Percentiles rank a stretch among this genome's conserved stretches.
Evolutionary conservation across 805 yeast genomes (phyloP).

Genomic region (Nakazawaea siamensis): DNA sequence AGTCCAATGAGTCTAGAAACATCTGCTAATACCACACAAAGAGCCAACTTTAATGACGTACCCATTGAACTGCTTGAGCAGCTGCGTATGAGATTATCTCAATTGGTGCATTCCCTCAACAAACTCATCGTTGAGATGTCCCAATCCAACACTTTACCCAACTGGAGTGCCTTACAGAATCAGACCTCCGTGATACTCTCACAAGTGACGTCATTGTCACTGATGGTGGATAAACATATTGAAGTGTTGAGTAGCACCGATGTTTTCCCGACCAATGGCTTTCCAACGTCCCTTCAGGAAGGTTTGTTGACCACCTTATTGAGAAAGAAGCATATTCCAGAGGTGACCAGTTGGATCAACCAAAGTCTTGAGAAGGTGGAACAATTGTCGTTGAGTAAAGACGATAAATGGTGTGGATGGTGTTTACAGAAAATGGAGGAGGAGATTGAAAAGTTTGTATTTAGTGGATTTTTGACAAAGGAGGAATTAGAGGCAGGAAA

Average conservation of each 20-base stretch:
- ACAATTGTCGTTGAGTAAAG: slow-evolving; percentile 15
- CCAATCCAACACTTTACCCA: slow-evolving; percentile 30
- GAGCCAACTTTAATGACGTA: slow-evolving; percentile 26
- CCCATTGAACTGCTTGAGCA: slow-evolving; percentile 60
- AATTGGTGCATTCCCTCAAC: slow-evolving; percentile 50
- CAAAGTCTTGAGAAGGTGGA: slow-evolving; percentile 12
- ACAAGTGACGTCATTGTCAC: slow-evolving; percentile 72
- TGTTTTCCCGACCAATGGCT: slow-evolving; percentile 75
- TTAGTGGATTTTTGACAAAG: slow-evolving; percentile 52
- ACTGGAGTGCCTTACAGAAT: slow-evolving; percentile 64
- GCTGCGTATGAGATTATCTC: slow-evolving; percentile 52
- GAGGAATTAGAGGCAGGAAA: slow-evolving; percentile 27
- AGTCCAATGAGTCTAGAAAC: slow-evolving; percentile 11
- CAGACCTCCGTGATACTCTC: slow-evolving; percentile 80
- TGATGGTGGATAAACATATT: slow-evolving; percentile 54
- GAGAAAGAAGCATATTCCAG: slow-evolving; percentile 85
- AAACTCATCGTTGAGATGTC: slow-evolving; percentile 48
- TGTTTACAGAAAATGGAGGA: slow-evolving; percentile 36
- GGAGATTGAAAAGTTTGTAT: slow-evolving; percentile 46
- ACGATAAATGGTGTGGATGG: slow-evolving; percentile 50
- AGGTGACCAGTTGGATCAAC: slow-evolving; percentile 79
- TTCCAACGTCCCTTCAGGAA: slow-evolving; percentile 81
- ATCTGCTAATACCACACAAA: slow-evolving; percentile 11
- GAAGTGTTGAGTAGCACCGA: slow-evolving; percentile 57
- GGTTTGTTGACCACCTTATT: slow-evolving; percentile 76